These are phyloP conservation scores for Orbilia oligospora DNA, from an alignment of 2,329 filamentous ascomycete genomes.

Conservation along the genomic window DNA sequence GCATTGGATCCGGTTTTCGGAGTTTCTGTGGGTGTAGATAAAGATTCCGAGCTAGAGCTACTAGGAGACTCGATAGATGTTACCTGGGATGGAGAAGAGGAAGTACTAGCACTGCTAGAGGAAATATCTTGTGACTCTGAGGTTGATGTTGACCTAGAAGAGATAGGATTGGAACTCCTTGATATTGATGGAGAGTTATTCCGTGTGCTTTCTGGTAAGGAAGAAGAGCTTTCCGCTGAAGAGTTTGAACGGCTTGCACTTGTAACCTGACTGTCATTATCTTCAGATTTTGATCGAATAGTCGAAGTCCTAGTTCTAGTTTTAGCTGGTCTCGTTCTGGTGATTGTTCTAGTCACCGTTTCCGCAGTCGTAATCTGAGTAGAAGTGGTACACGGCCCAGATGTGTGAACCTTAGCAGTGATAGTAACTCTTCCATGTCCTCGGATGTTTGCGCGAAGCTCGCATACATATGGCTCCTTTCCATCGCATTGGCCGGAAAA, in stretches of 20 bases:
- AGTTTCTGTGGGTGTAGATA: not conserved
- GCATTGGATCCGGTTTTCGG: not conserved
- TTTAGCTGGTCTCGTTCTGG: constrained; percentile 15
- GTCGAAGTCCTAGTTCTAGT: not conserved
- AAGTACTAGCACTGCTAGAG: too few relatives aligned
- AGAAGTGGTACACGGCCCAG: constrained; percentile 26
- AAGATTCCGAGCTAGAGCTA: not conserved
- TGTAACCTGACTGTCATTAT: not conserved
- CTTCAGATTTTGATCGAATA: too few relatives aligned
- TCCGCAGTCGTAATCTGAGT: constrained; percentile 15
- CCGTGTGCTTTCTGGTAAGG: not conserved
- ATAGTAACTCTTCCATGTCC: constrained; percentile 18
- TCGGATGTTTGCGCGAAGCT: constrained; percentile 28
- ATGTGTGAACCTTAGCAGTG: constrained; percentile 12
- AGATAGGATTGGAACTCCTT: too few relatives aligned
- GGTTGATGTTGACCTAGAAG: too few relatives aligned
- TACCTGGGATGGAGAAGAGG: not conserved
- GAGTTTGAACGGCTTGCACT: too few relatives aligned
- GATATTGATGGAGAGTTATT: not conserved
- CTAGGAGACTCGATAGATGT: not conserved
- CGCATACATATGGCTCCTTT: constrained; percentile 20
- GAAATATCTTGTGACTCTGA: too few relatives aligned
- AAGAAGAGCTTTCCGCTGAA: not conserved
- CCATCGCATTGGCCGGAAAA: constrained; percentile 46
- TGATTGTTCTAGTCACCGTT: constrained; percentile 37